Conservation (phyloP, 2,329 filamentous ascomycete genomes). For the Colletotrichum graminicola region DNA sequence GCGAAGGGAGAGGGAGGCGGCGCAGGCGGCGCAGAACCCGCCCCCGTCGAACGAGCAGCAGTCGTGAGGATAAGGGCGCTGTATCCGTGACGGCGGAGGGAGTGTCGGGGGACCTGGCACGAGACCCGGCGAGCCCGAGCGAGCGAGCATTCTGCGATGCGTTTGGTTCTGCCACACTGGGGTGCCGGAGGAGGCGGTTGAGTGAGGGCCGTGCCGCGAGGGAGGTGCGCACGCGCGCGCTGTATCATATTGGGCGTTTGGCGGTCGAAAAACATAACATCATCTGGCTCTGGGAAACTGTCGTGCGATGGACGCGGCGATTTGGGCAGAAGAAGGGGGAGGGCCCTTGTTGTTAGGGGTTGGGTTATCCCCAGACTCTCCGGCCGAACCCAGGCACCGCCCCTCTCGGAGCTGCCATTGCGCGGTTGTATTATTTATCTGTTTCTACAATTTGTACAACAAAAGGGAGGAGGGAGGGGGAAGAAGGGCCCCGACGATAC, state of each 20-base stretch:
- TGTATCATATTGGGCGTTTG: conserved; percentile 40
- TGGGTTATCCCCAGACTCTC: conserved; percentile 5
- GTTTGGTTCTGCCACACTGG: background rate
- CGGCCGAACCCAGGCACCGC: conserved; percentile 28
- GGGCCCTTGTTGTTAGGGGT: conserved; percentile 3
- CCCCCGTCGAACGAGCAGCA: conserved; percentile 47
- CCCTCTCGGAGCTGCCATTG: conserved; percentile 27
- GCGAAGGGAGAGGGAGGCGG: conserved; percentile 56
- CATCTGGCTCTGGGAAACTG: conserved; percentile 32
- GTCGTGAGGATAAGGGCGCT: conserved; percentile 17
- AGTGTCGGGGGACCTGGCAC: background rate
- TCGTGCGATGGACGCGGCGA: conserved; percentile 31
- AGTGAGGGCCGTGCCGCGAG: background rate
- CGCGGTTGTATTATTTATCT: conserved; percentile 31
- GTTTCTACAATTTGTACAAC: conserved; percentile 38
- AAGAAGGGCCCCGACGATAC: background rate
- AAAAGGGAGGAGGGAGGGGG: background rate
- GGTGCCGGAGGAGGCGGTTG: background rate
- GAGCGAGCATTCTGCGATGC: background rate
- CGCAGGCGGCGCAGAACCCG: conserved; percentile 46
- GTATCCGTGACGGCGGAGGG: background rate
- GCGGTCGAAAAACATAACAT: conserved; percentile 36
- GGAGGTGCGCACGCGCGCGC: background rate
- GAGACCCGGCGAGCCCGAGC: background rate
- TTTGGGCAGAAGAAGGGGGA: conserved; percentile 15